Evolutionary conservation across 2,329 filamentous ascomycete genomes (phyloP).

Genomic region (Sarocladium kiliense): DNA sequence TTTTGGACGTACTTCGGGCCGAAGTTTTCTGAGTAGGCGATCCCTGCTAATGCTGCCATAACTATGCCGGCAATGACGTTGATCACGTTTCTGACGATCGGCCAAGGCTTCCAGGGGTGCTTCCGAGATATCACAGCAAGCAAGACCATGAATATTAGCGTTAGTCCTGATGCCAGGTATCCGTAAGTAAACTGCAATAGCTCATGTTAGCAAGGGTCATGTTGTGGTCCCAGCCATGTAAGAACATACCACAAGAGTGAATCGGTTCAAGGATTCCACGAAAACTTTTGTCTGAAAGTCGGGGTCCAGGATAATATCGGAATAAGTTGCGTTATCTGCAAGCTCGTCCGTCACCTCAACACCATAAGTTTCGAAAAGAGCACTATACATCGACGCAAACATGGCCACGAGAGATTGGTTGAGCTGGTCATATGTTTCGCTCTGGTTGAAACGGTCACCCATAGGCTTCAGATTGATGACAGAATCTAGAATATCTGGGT

Average conservation of each 20-base stretch:
- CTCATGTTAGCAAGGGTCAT: neutral
- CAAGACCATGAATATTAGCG: constrained; percentile 25
- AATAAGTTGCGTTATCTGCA: constrained; percentile 11
- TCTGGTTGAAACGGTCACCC: neutral
- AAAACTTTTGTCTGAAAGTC: constrained; percentile 19
- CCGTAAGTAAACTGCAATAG: constrained; percentile 26
- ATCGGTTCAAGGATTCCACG: constrained; percentile 19
- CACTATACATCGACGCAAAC: constrained; percentile 19
- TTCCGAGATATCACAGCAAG: constrained; percentile 25
- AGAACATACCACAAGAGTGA: constrained; percentile 22
- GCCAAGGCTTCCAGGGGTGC: constrained; percentile 25
- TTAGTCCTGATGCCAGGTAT: constrained; percentile 26
- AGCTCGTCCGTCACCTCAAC: constrained; percentile 21
- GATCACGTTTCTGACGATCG: constrained; percentile 23
- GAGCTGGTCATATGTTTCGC: neutral
- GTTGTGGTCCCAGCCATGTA: neutral
- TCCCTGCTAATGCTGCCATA: constrained; percentile 22
- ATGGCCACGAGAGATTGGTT: neutral
- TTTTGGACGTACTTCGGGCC: constrained; percentile 18
- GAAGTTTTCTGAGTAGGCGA: constrained; percentile 15
- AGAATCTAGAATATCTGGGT: neutral
- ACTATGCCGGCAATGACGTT: constrained; percentile 24
- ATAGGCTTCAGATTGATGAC: neutral
- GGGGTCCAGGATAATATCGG: constrained; percentile 9
- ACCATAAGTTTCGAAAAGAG: constrained; percentile 24